These are phyloP conservation scores for Trichosporon asahii DNA, from an alignment of 1,284 basidiomycete species.

Conservation along the genomic window DNA sequence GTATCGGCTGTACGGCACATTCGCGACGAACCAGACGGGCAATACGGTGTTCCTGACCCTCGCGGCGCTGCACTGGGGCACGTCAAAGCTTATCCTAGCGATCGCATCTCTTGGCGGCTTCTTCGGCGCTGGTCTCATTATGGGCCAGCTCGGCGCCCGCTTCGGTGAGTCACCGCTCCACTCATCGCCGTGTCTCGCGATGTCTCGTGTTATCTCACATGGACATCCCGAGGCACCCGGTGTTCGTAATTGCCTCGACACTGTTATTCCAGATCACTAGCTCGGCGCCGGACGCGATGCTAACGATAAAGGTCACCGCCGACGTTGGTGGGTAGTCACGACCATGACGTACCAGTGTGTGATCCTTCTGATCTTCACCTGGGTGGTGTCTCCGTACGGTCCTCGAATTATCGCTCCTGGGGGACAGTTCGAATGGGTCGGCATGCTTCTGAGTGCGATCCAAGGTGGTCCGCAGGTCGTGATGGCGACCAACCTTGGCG, in stretches of 20 bases:
- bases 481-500: slow-evolving; percentile 30
- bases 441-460: slow-evolving; percentile 25
- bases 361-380: slow-evolving; percentile 19
- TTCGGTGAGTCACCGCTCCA: slow-evolving; percentile 24
- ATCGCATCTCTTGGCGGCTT: slow-evolving; percentile 25
- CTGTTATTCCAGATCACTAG: too few species aligned
- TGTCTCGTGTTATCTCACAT: too few species aligned
- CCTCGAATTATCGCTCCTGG: neutral
- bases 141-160: slow-evolving; percentile 30
- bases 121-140: slow-evolving; percentile 26
- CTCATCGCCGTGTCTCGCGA: neutral
- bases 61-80: slow-evolving; percentile 15
- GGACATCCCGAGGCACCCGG: neutral
- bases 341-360: slow-evolving; percentile 21
- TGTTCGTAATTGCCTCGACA: neutral
- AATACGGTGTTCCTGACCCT: slow-evolving; percentile 26
- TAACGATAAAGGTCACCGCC: slow-evolving; percentile 20
- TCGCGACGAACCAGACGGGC: slow-evolving; percentile 25
- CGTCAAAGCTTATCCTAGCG: slow-evolving; percentile 17
- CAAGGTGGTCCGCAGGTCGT: slow-evolving; percentile 32
- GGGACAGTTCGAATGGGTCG: slow-evolving; percentile 22
- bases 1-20: slow-evolving; percentile 20
- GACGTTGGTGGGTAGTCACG: slow-evolving; percentile 24
- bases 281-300: neutral
- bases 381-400: slow-evolving; percentile 14